Percentiles rank a stretch among this genome's conserved stretches.
phyloP scores from a whole-genome alignment of 2,329 filamentous ascomycete genomes.

The Pseudogymnoascus sp. region DNA sequence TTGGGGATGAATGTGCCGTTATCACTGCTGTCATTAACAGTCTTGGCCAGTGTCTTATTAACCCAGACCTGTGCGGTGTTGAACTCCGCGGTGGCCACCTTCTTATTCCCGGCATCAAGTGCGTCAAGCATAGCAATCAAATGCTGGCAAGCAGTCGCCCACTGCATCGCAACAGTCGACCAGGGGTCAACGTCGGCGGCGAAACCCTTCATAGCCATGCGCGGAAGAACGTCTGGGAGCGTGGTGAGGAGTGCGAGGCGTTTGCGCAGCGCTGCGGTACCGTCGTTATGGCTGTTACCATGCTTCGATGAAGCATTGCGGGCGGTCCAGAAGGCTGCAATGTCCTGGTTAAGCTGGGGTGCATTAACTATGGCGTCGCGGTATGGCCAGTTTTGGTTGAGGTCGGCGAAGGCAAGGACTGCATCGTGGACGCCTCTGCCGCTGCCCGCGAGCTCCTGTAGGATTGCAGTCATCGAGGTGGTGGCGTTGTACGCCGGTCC shows the following conservation, averaged over 20 bases:
- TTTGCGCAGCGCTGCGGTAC: not conserved
- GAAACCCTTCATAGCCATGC: constrained; percentile 17
- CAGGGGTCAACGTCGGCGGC: constrained; percentile 18
- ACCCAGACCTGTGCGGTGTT: not conserved
- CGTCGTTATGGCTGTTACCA: not conserved
- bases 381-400: constrained; percentile 22
- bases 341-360: constrained; percentile 17
- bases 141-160: constrained; percentile 18
- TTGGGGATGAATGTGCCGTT: not conserved
- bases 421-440: constrained; percentile 10
- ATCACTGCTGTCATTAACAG: not conserved
- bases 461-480: constrained; percentile 10
- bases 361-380: constrained; percentile 15
- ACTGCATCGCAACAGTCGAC: constrained; percentile 19
- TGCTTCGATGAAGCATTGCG: not conserved
- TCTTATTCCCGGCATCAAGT: constrained; percentile 14
- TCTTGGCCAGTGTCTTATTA: not conserved
- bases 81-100: constrained; percentile 10
- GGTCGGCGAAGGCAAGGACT: constrained; percentile 17
- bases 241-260: not conserved
- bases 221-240: not conserved
- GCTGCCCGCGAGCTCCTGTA: not conserved
- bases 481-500: constrained; percentile 16
- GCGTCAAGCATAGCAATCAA: constrained; percentile 19
- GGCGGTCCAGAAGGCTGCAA: constrained; percentile 17